These are phyloP conservation scores for Rhodotorula sp. DNA, from an alignment of 1,284 basidiomycete species.

Conservation along the genomic window DNA sequence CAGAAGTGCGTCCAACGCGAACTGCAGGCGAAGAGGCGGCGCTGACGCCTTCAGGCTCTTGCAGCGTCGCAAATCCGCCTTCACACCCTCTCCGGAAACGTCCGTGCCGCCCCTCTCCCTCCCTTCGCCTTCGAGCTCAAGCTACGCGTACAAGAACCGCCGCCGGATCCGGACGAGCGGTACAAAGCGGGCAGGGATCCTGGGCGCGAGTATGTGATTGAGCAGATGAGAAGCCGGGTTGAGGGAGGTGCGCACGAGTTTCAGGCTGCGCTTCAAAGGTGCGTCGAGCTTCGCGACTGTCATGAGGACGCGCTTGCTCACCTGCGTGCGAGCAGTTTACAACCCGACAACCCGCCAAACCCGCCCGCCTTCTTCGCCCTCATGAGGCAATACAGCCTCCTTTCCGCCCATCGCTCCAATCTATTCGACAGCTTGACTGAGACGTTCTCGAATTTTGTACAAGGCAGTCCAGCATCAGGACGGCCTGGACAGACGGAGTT, in stretches of 20 bases:
- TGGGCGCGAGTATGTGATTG: background rate
- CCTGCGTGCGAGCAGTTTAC: background rate
- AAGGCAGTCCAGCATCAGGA: background rate
- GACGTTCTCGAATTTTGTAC: background rate
- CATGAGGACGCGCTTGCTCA: background rate
- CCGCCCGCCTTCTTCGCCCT: constrained; percentile 1
- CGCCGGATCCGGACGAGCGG: background rate
- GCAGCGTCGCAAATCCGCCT: background rate
- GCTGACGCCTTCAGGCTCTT: no score
- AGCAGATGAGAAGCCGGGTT: background rate
- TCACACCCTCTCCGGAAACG: background rate
- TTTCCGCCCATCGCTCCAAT: background rate
- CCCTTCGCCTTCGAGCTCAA: background rate
- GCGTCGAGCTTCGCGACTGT: background rate
- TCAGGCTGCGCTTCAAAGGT: background rate
- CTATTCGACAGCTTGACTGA: background rate
- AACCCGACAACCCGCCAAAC: background rate
- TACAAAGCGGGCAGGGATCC: background rate
- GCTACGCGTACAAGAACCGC: background rate
- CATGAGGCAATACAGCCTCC: background rate
- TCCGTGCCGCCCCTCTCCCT: background rate
- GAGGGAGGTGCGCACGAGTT: background rate
- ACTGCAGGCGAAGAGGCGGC: no score
- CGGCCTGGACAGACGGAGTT: background rate
- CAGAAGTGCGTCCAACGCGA: no score